Base-by-base conservation (phyloP, 495 filamentous ascomycete genomes). In the Penicillium cosmopolitanum region DNA sequence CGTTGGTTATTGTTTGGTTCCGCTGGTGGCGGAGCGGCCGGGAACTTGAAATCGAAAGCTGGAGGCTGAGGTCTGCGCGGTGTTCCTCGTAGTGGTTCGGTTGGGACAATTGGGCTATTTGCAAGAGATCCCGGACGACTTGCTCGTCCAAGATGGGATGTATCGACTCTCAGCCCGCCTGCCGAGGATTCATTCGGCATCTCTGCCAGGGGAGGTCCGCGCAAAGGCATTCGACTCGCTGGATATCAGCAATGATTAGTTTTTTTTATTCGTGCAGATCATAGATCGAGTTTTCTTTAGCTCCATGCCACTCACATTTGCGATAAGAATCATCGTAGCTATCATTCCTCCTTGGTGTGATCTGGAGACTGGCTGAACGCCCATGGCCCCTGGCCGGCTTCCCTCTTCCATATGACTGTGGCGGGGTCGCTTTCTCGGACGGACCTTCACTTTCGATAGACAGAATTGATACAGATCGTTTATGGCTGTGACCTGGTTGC, bases 401-500 rank as follows among this genome's bases (percentile, higher is more conserved):
- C 12, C 65, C 60, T 15, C 73, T 71, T 38, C 50, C 65, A 55
- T 68, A 74, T 54, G 34, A 40, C 18, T 78, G 79, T n/a, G 82
- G 68, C 7, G 68, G 70, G 1, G 66, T 66, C 15, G 65, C 53
- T 15, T 78, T 73, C 21, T 79, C 76, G 60, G 68, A 62, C 8
- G 77, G 78, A 28, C 70, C 71, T 53, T 89, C 84, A 54, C 87
- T 85, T 50, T 91, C 91, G 62, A 98, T 83, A 5, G 95, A 98
- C 19, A 97, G 85, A 61, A 98, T 98, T n/a, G 95, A 97, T 33
- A 98, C 84, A 1, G 94, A 97, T 68, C 94, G 75, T 59, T 87
- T 84, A 69, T 91, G 88, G 61, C 78, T 83, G 52, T 84, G 77
- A 15, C 66, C 62, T 3, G 69, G 62, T 15, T 71, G 72, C 63